Evolutionary conservation across 2,329 filamentous ascomycete species (phyloP), one percentile per base, ranked within the genome.

Genomic region (Didymella lethalis): DNA sequence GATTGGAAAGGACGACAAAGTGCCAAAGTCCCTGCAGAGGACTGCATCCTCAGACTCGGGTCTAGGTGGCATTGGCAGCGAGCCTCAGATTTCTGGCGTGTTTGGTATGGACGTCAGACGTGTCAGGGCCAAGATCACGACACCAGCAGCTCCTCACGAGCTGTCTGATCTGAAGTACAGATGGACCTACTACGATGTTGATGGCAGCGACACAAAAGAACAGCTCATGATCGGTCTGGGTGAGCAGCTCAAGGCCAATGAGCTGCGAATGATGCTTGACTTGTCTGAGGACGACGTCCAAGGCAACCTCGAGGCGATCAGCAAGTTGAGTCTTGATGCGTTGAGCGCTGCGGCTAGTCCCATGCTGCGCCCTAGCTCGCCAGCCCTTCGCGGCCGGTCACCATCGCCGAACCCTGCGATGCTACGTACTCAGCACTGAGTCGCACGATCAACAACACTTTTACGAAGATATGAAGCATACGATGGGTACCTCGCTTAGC

Each of bases 71-170:
- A 62, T 74, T 23, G 73, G 68, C 57, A 65, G 59, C 47, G 74
- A 76, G 48, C 65, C 67, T 2, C 60, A 66, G 25, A 64, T 77
- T 43, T 76, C 74, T 29, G 75, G 73, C 48, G 67, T 77, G 6
- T 77, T 77, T 60, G 75, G 75, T 41, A 75, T 76, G 73, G 74
- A 77, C 34, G 66, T 77, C 11, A 61, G 74, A 38, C 64, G 69
- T 18, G 64, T 75, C 46, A 57, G 48, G 3, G 73, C 73, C 16
- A 64, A 71, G 40, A 65, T 76, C 50, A 72, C 74, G 0, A 71
- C 68, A 3, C 73, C 74, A 1, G 69, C 66, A 38, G 74, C 74
- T 55, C 75, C 75, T 16, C 75, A 77, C 51, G 36, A 38, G 20
- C 63, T 77, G 26, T 60, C 63, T 7, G 75, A 77, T 59, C 64